phyloP scores from a whole-genome alignment of 768 basidiomycete species.

The Leccinum uliginosum region DNA sequence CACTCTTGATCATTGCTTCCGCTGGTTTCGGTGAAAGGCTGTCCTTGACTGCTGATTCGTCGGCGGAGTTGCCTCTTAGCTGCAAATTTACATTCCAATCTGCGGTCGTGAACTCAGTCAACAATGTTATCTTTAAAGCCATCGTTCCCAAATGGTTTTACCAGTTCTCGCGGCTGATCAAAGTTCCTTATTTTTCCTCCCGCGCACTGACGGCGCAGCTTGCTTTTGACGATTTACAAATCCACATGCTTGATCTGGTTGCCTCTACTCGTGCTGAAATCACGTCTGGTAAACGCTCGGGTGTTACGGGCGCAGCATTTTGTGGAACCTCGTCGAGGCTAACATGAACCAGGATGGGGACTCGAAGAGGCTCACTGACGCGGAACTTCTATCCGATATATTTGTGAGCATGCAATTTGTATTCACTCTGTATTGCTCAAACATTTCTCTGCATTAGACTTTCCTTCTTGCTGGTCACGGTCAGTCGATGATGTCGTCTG shows the following conservation, averaged over 20 bases:
- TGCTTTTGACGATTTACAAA: constrained; percentile 35
- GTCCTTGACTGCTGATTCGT: constrained; percentile 31
- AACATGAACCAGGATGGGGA: constrained; percentile 37
- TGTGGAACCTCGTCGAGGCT: constrained; percentile 44
- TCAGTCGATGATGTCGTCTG: constrained; percentile 11
- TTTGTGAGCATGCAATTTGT: constrained; percentile 34
- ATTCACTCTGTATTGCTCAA: not conserved
- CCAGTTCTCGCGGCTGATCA: constrained; percentile 17
- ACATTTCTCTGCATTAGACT: constrained; percentile 22
- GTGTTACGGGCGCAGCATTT: constrained; percentile 33
- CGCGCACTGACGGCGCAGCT: constrained; percentile 24
- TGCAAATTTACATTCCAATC: constrained; percentile 37
- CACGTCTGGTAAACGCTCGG: constrained; percentile 22
- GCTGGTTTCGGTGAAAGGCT: constrained; percentile 40
- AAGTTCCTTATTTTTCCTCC: constrained; percentile 35
- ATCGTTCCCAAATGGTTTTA: constrained; percentile 34
- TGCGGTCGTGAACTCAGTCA: constrained; percentile 21
- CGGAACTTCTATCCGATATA: constrained; percentile 44
- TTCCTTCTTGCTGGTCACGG: constrained; percentile 50
- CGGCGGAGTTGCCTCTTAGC: constrained; percentile 22
- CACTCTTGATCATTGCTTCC: constrained; percentile 38
- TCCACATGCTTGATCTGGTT: constrained; percentile 41
- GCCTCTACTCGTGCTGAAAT: constrained; percentile 35
- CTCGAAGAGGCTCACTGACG: constrained; percentile 36
- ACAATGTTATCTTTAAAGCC: constrained; percentile 27